phyloP scores from a whole-genome alignment of 2,329 filamentous ascomycete species.

The Trichoderma semiorbis region DNA sequence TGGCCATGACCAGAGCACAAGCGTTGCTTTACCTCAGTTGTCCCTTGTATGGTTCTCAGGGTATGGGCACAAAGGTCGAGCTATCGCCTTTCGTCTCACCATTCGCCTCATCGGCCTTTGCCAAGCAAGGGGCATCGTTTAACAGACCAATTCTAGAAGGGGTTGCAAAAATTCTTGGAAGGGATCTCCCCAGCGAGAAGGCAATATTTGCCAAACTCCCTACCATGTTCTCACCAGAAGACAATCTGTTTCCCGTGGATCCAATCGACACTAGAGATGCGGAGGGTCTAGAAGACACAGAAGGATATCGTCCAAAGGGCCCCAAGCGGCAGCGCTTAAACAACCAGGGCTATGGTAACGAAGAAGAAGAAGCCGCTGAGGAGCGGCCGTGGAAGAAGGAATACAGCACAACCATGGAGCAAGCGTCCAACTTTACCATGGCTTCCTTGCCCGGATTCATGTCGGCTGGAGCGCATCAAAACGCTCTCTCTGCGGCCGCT shows the following conservation, averaged over 20 bases:
- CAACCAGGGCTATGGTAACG: constrained; percentile 17
- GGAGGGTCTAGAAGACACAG: constrained; percentile 23
- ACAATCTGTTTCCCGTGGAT: constrained; percentile 65
- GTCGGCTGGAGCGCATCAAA: constrained; percentile 55
- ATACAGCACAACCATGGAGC: constrained; percentile 61
- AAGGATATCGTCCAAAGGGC: constrained; percentile 24
- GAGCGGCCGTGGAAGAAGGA: constrained; percentile 41
- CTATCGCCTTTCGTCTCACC: constrained; percentile 70
- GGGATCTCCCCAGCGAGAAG: constrained; percentile 55
- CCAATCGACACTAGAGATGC: constrained; percentile 44
- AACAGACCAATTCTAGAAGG: constrained; percentile 58
- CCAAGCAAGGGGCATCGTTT: constrained; percentile 67
- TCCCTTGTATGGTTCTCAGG: constrained; percentile 63
- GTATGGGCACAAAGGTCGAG: constrained; percentile 54
- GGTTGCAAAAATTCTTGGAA: constrained; percentile 68
- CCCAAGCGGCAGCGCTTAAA: constrained; percentile 31
- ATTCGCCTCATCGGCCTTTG: constrained; percentile 39
- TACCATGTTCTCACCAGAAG: constrained; percentile 56
- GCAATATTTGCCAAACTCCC: constrained; percentile 53
- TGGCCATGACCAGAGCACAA: constrained; percentile 94
- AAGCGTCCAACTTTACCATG: constrained; percentile 56
- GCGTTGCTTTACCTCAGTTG: constrained; percentile 81
- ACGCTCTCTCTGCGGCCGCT: constrained; percentile 31
- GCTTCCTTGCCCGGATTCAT: constrained; percentile 57
- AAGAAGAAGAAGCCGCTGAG: constrained; percentile 19